A percentile compares a stretch with the other conserved stretches of the same genome.
Conservation (phyloP, 345 rosid genomes). For the Bruguiera parviflora region DNA sequence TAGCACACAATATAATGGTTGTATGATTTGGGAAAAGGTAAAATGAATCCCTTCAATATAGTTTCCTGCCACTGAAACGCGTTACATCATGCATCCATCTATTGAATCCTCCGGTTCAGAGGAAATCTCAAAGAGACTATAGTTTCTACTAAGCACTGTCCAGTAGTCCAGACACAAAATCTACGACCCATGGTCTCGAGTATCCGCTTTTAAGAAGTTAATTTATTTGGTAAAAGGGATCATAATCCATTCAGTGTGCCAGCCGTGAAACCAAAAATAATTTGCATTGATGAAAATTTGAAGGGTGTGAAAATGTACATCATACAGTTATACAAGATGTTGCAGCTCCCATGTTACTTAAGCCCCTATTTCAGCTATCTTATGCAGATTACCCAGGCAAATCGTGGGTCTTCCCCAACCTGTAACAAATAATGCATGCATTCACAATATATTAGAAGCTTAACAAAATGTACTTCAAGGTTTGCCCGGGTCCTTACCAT, state of each 20-base stretch:
- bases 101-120: no score
- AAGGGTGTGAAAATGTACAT: slow-evolving; percentile 14
- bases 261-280: slow-evolving; percentile 7
- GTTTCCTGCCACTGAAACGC: no score
- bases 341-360: slow-evolving; percentile 16
- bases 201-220: neutral
- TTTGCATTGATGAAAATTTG: slow-evolving; percentile 5
- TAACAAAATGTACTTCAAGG: neutral
- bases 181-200: no score
- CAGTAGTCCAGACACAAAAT: no score
- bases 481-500: slow-evolving; percentile 30
- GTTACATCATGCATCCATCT: no score
- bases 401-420: slow-evolving; percentile 26
- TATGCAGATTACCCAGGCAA: slow-evolving; percentile 23
- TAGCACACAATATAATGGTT: no score
- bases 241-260: neutral
- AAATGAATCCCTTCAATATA: no score
- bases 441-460: neutral
- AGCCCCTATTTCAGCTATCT: slow-evolving; percentile 20
- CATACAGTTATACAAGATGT: slow-evolving; percentile 28
- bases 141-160: no score
- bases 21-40: no score
- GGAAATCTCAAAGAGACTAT: no score
- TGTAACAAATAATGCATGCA: slow-evolving; percentile 10
- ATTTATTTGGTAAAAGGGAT: neutral